Evolutionary conservation across 2,329 filamentous ascomycete species (phyloP), one percentile per base, ranked within the genome.

Genomic region (Diplodia corticola): DNA sequence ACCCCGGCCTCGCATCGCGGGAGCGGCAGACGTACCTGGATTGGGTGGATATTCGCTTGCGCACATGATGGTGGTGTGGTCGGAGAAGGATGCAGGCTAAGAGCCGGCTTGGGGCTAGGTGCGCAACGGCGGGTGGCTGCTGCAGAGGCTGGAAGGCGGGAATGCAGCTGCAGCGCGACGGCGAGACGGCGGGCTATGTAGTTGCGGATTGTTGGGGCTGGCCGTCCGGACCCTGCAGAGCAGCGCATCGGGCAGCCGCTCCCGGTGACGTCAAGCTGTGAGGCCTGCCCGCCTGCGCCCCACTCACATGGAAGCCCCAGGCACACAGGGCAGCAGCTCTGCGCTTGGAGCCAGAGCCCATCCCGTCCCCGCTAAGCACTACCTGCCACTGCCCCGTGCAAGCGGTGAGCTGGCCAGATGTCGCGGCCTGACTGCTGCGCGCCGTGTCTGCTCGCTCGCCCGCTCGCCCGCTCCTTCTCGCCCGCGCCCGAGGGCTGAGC

Each of bases 351-450:
- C 50, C 6, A 5, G 10, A 20, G 26, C 50, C 6, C 13, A 33
- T 35, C 28, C 51, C 51, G 49, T 28, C 24, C n/a, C 51, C 28
- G 51, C 37, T 20, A 22, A n/a, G 26, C 17, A n/a, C 37, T 24
- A 35, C 53, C 53, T 40, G 20, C 33, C 53, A 57, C 53, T 28
- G 5, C 28, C 12, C 12, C 20, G 37, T 24, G 17, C 12, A 17
- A 17, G 26, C 55, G 55, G 37, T 46, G 55, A 46, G 37, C 24
- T 7, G 15, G 12, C 55, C 12, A 40, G 33, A 46, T 59, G 37
- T 28, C 44, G 55, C 55, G 30, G 55, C 55, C 55, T 59, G 55
- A 46, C 55, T 30, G 37, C 55, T 12, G 37, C 37, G 12, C 20
- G n/a, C n/a, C n/a, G n/a, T n/a, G n/a, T n/a, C n/a, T n/a, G n/a